Evolutionary conservation across 331 rosid genomes (phyloP).

Genomic region (Quercus lobata): DNA sequence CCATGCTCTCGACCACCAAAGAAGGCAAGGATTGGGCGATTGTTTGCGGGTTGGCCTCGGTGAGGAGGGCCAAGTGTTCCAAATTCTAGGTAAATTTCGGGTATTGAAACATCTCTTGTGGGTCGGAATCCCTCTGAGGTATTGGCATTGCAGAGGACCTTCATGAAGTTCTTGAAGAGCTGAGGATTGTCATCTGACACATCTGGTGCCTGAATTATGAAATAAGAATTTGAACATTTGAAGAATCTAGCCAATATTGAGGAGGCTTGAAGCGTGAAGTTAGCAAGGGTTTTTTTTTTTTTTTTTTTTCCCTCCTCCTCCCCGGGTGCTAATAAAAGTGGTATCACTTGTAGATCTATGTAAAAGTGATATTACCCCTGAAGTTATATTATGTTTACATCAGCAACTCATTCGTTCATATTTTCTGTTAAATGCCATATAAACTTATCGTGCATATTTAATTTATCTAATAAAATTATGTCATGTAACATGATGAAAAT

Average conservation of each 20-base stretch:
- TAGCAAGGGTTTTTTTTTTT: too few species aligned
- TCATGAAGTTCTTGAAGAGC: constrained; percentile 44
- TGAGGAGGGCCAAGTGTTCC: constrained; percentile 34
- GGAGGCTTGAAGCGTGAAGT: too few species aligned
- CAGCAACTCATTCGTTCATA: accelerated
- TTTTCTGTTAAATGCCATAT: too few species aligned
- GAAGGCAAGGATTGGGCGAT: constrained; percentile 42
- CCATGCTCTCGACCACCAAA: constrained; percentile 60
- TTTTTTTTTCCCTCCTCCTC: too few species aligned
- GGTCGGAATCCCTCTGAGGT: constrained; percentile 54
- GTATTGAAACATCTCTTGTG: constrained; percentile 46
- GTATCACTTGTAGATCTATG: too few species aligned
- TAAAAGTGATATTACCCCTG: too few species aligned
- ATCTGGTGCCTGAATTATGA: constrained; percentile 41
- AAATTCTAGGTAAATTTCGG: constrained; percentile 35
- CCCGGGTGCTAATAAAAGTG: too few species aligned
- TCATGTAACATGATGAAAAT: too few species aligned
- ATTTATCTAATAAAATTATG: too few species aligned
- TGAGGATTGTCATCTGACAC: constrained; percentile 35
- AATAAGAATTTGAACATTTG: neutral
- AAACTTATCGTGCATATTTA: too few species aligned
- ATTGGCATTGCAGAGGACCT: constrained; percentile 65
- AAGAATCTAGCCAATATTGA: neutral
- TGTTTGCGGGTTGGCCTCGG: constrained; percentile 7
- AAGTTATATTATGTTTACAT: too few species aligned